Conservation (phyloP, 1,139 yeast genomes). For the Kurtzmaniella natalensis region DNA sequence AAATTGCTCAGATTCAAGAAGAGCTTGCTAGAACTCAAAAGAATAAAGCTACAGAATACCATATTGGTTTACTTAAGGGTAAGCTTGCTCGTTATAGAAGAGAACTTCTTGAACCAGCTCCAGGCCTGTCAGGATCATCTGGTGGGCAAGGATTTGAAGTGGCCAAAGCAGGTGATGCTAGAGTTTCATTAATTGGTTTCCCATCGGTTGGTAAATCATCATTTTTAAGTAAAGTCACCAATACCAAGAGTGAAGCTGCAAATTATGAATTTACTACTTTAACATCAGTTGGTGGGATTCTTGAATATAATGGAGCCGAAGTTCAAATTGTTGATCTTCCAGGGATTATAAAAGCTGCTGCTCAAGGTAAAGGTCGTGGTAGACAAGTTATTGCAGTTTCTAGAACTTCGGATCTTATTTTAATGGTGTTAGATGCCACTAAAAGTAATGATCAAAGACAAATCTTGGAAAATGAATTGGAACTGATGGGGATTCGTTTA, state of each 20-base stretch:
- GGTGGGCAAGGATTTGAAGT: slow-evolving; percentile 93
- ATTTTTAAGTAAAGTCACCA: slow-evolving; percentile 78
- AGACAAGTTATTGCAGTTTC: slow-evolving; percentile 96
- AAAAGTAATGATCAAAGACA: slow-evolving; percentile 85
- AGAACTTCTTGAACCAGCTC: slow-evolving; percentile 86
- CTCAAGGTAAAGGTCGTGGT: slow-evolving; percentile 97
- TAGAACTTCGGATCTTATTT: slow-evolving; percentile 84
- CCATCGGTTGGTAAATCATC: slow-evolving; percentile 98
- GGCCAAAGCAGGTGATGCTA: slow-evolving; percentile 91
- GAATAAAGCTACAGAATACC: slow-evolving; percentile 97
- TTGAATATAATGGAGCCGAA: slow-evolving; percentile 94
- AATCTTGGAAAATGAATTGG: slow-evolving; percentile 84
- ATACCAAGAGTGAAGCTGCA: slow-evolving; percentile 92
- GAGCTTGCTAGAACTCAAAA: slow-evolving; percentile 94
- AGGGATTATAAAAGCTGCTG: slow-evolving; percentile 94
- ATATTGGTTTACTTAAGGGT: slow-evolving; percentile 88
- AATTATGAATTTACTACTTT: slow-evolving; percentile 93
- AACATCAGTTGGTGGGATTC: slow-evolving; percentile 93
- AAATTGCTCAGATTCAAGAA: slow-evolving; percentile 85
- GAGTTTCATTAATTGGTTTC: slow-evolving; percentile 92
- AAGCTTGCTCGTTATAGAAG: slow-evolving; percentile 92
- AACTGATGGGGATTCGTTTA: slow-evolving; percentile 88
- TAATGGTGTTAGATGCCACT: slow-evolving; percentile 95
- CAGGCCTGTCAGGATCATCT: slow-evolving; percentile 62
- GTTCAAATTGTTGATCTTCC: slow-evolving; percentile 95